Evolutionary conservation across 2,329 filamentous ascomycete genomes (phyloP).

Genomic region (Penicillium thymicola): DNA sequence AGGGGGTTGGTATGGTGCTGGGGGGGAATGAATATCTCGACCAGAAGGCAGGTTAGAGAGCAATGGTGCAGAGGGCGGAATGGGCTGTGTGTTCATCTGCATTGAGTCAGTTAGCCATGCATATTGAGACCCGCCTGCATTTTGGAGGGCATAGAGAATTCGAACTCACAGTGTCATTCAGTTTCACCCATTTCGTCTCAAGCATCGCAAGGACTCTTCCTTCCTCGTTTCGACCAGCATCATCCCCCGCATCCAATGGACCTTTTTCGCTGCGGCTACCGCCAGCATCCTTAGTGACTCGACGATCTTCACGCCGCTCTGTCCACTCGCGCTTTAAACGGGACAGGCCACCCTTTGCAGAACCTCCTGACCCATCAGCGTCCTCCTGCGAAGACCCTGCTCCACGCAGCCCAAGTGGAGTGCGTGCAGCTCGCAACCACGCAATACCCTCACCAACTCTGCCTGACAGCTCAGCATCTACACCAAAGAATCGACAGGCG

Average conservation of each 20-base stretch:
- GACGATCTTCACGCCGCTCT: slow-evolving; percentile 75
- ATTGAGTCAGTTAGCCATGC: slow-evolving; percentile 1
- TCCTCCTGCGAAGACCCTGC: slow-evolving; percentile 7
- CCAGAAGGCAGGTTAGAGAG: slow-evolving; percentile 80
- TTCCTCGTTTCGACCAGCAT: slow-evolving; percentile 83
- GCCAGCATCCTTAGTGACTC: slow-evolving; percentile 63
- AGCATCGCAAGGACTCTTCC: slow-evolving; percentile 81
- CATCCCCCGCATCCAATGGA: slow-evolving; percentile 56
- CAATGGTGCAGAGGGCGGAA: slow-evolving; percentile 70
- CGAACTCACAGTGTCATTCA: slow-evolving; percentile 80
- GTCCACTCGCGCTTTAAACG: slow-evolving; percentile 70
- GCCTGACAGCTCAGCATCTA: slow-evolving; percentile 80
- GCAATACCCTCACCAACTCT: slow-evolving; percentile 81
- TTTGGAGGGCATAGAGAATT: neutral
- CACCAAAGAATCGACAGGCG: slow-evolving; percentile 83
- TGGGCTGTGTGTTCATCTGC: slow-evolving; percentile 73
- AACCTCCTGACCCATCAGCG: neutral
- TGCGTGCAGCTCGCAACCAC: slow-evolving; percentile 76
- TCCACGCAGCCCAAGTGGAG: slow-evolving; percentile 66
- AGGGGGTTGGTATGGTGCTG: slow-evolving; percentile 66
- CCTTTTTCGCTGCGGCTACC: slow-evolving; percentile 31
- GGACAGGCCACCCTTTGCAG: slow-evolving; percentile 32
- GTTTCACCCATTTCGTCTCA: slow-evolving; percentile 82
- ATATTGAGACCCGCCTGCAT: neutral
- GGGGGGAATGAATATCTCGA: slow-evolving; percentile 70